Conservation (phyloP, 2,329 filamentous ascomycete genomes). For the Juglanconis oblonga region DNA sequence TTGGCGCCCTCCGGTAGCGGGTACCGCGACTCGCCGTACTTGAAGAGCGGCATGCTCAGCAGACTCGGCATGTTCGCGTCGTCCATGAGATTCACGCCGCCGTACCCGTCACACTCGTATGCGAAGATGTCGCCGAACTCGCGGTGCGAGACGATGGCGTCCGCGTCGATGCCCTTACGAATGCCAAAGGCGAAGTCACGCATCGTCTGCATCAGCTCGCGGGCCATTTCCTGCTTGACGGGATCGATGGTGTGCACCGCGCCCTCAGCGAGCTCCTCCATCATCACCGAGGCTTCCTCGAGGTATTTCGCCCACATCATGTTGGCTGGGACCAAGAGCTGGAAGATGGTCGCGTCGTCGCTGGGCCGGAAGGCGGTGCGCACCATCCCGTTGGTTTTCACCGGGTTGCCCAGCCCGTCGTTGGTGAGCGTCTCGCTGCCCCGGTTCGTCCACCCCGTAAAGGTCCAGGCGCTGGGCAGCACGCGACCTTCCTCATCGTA, state of each 20-base stretch:
- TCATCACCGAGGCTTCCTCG: constrained; percentile 48
- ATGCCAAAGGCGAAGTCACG: constrained; percentile 59
- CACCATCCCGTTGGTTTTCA: constrained; percentile 72
- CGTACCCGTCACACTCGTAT: constrained; percentile 75
- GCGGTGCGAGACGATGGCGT: constrained; percentile 64
- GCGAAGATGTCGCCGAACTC: constrained; percentile 69
- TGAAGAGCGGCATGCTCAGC: constrained; percentile 62
- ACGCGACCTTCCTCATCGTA: constrained; percentile 58
- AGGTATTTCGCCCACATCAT: constrained; percentile 68
- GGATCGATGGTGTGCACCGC: constrained; percentile 22
- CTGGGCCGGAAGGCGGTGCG: constrained; percentile 79
- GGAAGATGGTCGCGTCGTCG: constrained; percentile 78
- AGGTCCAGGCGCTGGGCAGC: constrained; percentile 61
- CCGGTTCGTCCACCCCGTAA: constrained; percentile 66
- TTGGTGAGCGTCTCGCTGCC: constrained; percentile 76
- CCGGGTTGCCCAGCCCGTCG: constrained; percentile 72
- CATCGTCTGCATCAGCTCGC: constrained; percentile 52
- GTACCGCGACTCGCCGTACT: constrained; percentile 38
- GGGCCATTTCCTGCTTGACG: constrained; percentile 31
- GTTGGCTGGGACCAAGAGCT: constrained; percentile 77
- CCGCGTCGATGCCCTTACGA: constrained; percentile 62
- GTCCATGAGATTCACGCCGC: constrained; percentile 65
- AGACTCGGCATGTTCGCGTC: constrained; percentile 70
- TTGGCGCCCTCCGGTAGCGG: background rate
- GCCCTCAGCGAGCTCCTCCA: constrained; percentile 41